phyloP scores from a whole-genome alignment of 176 grass and related monocot species.

The Triticum dicoccoides region DNA sequence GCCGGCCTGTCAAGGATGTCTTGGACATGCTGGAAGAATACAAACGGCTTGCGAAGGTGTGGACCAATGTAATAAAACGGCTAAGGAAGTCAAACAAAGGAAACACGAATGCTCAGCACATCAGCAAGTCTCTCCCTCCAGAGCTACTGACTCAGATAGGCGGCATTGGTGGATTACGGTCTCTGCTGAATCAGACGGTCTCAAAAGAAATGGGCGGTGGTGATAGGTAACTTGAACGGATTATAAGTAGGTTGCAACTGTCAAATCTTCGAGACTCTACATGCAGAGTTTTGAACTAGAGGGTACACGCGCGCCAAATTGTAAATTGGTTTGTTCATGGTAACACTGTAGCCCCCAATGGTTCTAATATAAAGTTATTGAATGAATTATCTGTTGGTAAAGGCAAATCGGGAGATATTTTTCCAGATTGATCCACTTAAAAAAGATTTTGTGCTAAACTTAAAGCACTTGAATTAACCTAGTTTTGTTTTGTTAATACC shows the following conservation, averaged over 20 bases:
- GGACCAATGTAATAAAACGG: slow-evolving; percentile 84
- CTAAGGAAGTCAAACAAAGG: slow-evolving; percentile 85
- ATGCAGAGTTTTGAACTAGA: not conserved
- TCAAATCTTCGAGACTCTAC: not conserved
- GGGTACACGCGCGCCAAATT: not conserved
- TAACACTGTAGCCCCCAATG: not conserved
- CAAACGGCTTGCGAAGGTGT: slow-evolving; percentile 89
- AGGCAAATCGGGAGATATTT: no score
- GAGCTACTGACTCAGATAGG: slow-evolving; percentile 95
- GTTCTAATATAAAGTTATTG: not conserved
- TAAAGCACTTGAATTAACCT: no score
- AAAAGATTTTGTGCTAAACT: no score
- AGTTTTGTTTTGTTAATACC: no score
- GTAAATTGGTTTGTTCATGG: slow-evolving; percentile 13
- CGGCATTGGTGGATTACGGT: slow-evolving; percentile 73
- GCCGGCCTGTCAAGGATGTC: slow-evolving; percentile 74
- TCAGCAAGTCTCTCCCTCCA: slow-evolving; percentile 76
- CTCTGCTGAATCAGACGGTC: slow-evolving; percentile 91
- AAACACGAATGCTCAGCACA: slow-evolving; percentile 74
- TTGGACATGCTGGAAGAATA: slow-evolving; percentile 88
- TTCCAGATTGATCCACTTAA: no score
- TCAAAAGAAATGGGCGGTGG: slow-evolving; percentile 57
- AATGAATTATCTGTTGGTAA: no score
- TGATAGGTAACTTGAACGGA: slow-evolving; percentile 28
- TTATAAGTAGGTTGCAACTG: not conserved